Base-by-base conservation (phyloP, 768 basidiomycete genomes). In the Tylopilus vinaceipallidus region DNA sequence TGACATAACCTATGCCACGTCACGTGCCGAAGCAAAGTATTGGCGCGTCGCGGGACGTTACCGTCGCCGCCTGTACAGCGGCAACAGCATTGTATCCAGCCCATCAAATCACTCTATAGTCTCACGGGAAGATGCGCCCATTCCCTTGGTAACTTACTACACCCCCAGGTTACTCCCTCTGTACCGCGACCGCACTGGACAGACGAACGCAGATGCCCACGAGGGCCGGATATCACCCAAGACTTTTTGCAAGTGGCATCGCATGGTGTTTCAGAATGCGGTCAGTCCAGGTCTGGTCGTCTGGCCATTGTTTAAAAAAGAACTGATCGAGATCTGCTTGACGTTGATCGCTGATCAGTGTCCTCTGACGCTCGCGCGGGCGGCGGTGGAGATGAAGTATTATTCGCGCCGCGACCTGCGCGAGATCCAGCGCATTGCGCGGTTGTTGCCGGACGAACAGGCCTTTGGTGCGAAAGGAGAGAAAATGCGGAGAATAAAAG, bases 201-300 rank as follows among this genome's bases (percentile, higher is more conserved):
- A 41, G 3, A 11, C 9, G 11, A 56, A 61, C 19, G 43, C 49
- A 17, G 62, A 64, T 16, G 54, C 50, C 4, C 54, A 20, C 14
- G 67, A 62, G 34, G 61, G 65, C 36, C 48, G 60, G 22, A 51
- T 76, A 29, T 64, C 74, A 2, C 59, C 70, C 10, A 65, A 52
- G 36, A 60, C 59, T 10, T 72, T 73, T 51, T 75, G 71, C 49
- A 77, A 77, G 54, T 77, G 75, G 77, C 74, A 78, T 45, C 61
- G 70, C 11, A 73, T 78, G 71, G 73, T 75, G 20, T 75, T 72
- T 43, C 69, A 56, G 17, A 64, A 68, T 16, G 53, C 71, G 56
- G 77, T 78, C 47, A 58, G 74, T 57, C n/a, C 12, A n/a, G 1
- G 9, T 41, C 20, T 24, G 39, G 27, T 50, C n/a, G 13, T 32